Evolutionary conservation across 2,329 filamentous ascomycete species (phyloP).

Genomic region (Helotiales sp.): DNA sequence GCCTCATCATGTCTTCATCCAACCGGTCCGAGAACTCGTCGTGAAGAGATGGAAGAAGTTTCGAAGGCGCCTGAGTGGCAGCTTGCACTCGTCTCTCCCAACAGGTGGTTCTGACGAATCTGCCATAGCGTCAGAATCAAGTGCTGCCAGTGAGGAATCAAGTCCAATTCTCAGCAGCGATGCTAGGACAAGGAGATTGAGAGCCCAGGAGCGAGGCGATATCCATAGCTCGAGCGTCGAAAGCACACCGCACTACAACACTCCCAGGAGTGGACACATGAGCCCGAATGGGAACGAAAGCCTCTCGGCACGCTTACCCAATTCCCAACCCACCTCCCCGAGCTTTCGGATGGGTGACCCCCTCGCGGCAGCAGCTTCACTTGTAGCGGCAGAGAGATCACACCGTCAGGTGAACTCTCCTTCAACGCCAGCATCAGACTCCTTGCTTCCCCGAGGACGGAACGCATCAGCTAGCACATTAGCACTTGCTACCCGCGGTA

Average conservation of each 20-base stretch:
- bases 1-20: constrained; percentile 32
- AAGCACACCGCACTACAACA: constrained; percentile 24
- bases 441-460: neutral
- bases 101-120: constrained; percentile 15
- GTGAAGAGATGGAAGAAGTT: constrained; percentile 32
- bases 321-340: neutral
- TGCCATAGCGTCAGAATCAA: constrained; percentile 12
- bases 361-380: constrained; percentile 10
- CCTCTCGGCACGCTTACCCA: no score
- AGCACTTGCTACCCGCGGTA: neutral
- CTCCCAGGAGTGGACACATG: constrained; percentile 21
- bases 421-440: neutral
- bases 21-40: constrained; percentile 33
- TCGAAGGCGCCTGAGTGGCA: constrained; percentile 28
- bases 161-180: constrained; percentile 21
- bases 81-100: constrained; percentile 21
- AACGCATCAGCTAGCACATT: neutral
- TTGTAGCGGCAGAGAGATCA: constrained; percentile 1
- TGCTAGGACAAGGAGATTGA: constrained; percentile 24
- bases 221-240: constrained; percentile 31
- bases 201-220: constrained; percentile 31
- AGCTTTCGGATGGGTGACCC: constrained; percentile 12
- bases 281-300: constrained; percentile 7
- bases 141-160: constrained; percentile 3
- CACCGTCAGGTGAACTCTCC: neutral